Evolutionary conservation across 2,329 filamentous ascomycete genomes (phyloP).

Genomic region (Setomelanomma holmii): DNA sequence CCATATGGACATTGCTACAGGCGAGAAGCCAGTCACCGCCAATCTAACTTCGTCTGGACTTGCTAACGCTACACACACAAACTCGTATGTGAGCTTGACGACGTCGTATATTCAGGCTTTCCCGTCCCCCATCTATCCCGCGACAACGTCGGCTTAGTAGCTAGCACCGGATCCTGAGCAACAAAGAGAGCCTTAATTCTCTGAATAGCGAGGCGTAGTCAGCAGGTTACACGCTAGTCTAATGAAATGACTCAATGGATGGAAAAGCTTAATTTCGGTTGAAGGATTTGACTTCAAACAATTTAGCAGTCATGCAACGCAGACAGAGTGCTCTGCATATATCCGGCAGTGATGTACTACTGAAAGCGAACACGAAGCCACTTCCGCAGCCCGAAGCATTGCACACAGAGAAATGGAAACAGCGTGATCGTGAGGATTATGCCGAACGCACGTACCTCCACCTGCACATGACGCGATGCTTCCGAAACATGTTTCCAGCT

Average conservation of each 20-base stretch:
- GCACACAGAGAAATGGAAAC: background rate
- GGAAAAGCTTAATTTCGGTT: too few relatives aligned
- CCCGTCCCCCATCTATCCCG: slow-evolving; percentile 23
- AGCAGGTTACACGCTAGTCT: too few relatives aligned
- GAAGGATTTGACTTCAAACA: too few relatives aligned
- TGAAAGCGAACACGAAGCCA: too few relatives aligned
- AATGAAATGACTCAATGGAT: too few relatives aligned
- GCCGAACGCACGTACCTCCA: background rate
- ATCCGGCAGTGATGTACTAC: too few relatives aligned
- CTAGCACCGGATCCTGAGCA: too few relatives aligned
- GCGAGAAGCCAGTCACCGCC: slow-evolving; percentile 41
- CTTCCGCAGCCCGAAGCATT: too few relatives aligned
- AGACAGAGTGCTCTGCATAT: too few relatives aligned
- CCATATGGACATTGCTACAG: slow-evolving; percentile 46
- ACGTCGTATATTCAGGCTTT: slow-evolving; percentile 11
- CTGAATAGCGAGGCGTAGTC: too few relatives aligned
- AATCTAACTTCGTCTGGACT: slow-evolving; percentile 41
- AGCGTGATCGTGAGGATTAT: background rate
- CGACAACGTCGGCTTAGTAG: slow-evolving; percentile 12
- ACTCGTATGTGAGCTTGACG: slow-evolving; percentile 45
- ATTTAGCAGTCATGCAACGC: too few relatives aligned
- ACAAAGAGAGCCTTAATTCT: too few relatives aligned
- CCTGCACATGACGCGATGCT: background rate
- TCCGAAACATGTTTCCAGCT: background rate
- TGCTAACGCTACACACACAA: slow-evolving; percentile 50